These are phyloP conservation scores for Cyberlindnera samutprakarnensis DNA, from an alignment of 805 yeast species.

Conservation along the genomic window DNA sequence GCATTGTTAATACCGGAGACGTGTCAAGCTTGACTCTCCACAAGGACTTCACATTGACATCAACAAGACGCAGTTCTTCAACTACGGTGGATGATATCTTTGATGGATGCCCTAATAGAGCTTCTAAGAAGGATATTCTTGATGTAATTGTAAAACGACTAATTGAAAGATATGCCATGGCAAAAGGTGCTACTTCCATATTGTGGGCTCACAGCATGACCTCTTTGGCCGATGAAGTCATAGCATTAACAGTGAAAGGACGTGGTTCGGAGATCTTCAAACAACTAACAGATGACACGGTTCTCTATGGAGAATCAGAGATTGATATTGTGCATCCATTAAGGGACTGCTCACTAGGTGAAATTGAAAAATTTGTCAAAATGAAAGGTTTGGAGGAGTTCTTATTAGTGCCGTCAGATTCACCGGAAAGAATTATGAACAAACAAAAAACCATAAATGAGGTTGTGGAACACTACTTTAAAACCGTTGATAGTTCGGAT, in stretches of 20 bases:
- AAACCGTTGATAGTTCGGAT: slow-evolving; percentile 64
- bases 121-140: slow-evolving; percentile 59
- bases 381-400: slow-evolving; percentile 21
- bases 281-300: slow-evolving; percentile 38
- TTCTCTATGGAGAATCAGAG: slow-evolving; percentile 22
- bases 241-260: slow-evolving; percentile 78
- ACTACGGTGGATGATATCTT: slow-evolving; percentile 28
- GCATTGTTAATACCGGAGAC: slow-evolving; percentile 28
- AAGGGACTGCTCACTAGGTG: slow-evolving; percentile 66
- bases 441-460: slow-evolving; percentile 79
- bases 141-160: slow-evolving; percentile 40
- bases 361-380: slow-evolving; percentile 48
- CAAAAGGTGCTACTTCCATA: slow-evolving; percentile 43
- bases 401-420: slow-evolving; percentile 16
- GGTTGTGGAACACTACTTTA: slow-evolving; percentile 66
- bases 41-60: slow-evolving; percentile 15
- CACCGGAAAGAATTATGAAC: slow-evolving; percentile 33
- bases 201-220: slow-evolving; percentile 79
- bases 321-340: slow-evolving; percentile 59
- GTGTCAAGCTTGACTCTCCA: slow-evolving; percentile 27
- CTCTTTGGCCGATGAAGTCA: slow-evolving; percentile 68
- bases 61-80: slow-evolving; percentile 7
- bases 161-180: slow-evolving; percentile 37
- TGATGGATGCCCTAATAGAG: slow-evolving; percentile 37
- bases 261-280: slow-evolving; percentile 64